Base-by-base conservation (phyloP, 2,329 filamentous ascomycete species). In the Verticillium nonalfalfae region DNA sequence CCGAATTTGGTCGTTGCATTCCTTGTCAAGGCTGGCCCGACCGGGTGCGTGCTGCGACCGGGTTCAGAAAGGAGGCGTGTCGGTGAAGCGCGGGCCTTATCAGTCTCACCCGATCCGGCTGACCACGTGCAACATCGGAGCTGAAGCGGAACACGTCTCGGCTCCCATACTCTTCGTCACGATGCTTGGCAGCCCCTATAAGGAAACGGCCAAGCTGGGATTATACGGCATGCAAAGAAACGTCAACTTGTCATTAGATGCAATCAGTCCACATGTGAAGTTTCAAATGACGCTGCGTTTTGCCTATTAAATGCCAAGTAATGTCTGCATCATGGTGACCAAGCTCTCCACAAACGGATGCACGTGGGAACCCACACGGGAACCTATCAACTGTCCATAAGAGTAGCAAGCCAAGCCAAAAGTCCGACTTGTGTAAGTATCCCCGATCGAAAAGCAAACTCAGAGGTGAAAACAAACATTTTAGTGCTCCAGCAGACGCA, bases 401-500 rank as follows among this genome's bases (percentile, higher is more conserved):
- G 18, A 26, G 45, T 31, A 52, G 45, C 45, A 52, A 52, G 18
- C 18, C 45, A 18, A 52, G 45, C n/a, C 35, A 18, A 31, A n/a
- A 18, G 21, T 18, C 45, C 21, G n/a, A 21, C 45, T 18, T 52
- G 45, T 10, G 45, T 52, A 52, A 18, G 45, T 31, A 7, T 52
- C 10, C 45, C 45, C 18, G 18, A 2, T 18, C n/a, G 21, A 52
- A 52, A 10, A 52, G 45, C 45, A 52, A 52, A 58, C 57, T 15
- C 33, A 21, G 21, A 45, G 15, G 21, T n/a, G 36, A 34, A 38
- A 58, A 35, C 36, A 21, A 36, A 45, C 13, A 40, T 18, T 69
- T 71, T 85, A 89, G 74, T 89, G 86, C 79, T 89, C 86, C 67
- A 89, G 78, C 69, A 89, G 77, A 72, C 86, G 85, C 85, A 99